Percentiles rank a stretch among this genome's conserved stretches.
These are phyloP conservation scores for Talaromyces sp. DNA, from an alignment of 2,329 filamentous ascomycete genomes.

Conservation along the genomic window DNA sequence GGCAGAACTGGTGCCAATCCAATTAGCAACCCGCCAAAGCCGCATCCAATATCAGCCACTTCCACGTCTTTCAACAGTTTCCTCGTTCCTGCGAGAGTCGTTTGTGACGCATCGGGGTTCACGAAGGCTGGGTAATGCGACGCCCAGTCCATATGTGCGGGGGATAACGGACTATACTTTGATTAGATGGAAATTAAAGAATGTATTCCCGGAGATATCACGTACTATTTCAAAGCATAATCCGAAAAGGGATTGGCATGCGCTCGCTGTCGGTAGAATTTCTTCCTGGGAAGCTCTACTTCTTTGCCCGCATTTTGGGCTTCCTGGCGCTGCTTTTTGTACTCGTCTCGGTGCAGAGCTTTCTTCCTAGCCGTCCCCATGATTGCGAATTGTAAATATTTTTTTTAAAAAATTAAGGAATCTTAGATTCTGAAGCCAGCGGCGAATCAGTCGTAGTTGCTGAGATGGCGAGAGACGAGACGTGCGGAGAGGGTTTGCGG, in stretches of 20 bases:
- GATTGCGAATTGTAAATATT: neutral
- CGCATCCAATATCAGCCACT: constrained; percentile 94
- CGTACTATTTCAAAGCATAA: constrained; percentile 82
- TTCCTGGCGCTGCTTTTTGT: constrained; percentile 45
- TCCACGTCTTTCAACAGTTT: constrained; percentile 68
- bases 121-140: constrained; percentile 73
- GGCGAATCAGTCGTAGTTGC: neutral
- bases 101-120: constrained; percentile 30
- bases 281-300: constrained; percentile 77
- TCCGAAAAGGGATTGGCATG: constrained; percentile 99
- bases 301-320: constrained; percentile 24
- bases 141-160: constrained; percentile 88
- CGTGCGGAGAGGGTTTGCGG: neutral
- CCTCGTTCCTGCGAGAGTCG: constrained; percentile 28
- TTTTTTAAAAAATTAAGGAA: neutral
- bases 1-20: constrained; percentile 78
- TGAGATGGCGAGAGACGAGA: neutral
- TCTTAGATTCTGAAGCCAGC: neutral
- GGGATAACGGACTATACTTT: constrained; percentile 65
- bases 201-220: constrained; percentile 14
- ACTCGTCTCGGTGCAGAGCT: constrained; percentile 51
- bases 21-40: constrained; percentile 86
- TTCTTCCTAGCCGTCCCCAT: constrained; percentile 56
- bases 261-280: constrained; percentile 91
- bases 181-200: neutral